Evolutionary conservation across 208 protist genomes (phyloP).

Genomic region (Phytomonas sp.): DNA sequence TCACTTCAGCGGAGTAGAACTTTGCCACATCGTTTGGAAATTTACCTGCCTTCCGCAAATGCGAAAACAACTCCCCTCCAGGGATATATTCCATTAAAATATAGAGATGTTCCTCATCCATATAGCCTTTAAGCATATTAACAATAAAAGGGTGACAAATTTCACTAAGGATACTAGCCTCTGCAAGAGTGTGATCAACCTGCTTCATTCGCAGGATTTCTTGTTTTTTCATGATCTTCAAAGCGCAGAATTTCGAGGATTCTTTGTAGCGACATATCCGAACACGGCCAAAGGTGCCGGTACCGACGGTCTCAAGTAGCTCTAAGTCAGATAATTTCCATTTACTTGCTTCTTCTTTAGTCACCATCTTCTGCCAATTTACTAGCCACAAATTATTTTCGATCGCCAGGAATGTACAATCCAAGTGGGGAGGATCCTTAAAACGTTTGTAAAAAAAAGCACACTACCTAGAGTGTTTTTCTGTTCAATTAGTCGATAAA

Average conservation of each 20-base stretch:
- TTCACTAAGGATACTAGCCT: conserved; percentile 91
- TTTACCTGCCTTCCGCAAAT: conserved; percentile 85
- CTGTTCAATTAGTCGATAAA: not conserved
- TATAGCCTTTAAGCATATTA: conserved; percentile 93
- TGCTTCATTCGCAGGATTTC: conserved; percentile 88
- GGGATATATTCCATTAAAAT: conserved; percentile 93
- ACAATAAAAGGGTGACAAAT: conserved; percentile 94
- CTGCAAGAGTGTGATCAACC: conserved; percentile 88
- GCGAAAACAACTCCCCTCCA: conserved; percentile 89
- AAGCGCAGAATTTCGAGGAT: conserved; percentile 70
- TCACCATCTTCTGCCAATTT: conserved; percentile 21
- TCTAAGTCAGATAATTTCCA: conserved; percentile 89
- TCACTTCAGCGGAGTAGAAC: conserved; percentile 91
- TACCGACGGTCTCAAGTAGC: conserved; percentile 85
- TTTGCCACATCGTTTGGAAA: conserved; percentile 89
- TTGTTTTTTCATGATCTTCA: conserved; percentile 90
- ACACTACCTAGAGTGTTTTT: conserved; percentile 1
- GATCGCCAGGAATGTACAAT: not conserved
- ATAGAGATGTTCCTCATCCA: conserved; percentile 91
- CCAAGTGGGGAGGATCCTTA: conserved; percentile 2
- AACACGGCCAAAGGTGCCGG: conserved; percentile 93
- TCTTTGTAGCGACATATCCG: conserved; percentile 86
- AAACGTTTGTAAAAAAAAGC: conserved; percentile 7
- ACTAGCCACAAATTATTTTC: conserved; percentile 5
- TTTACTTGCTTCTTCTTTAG: conserved; percentile 48